Evolutionary conservation across 805 yeast genomes (phyloP), one percentile per base, ranked within the genome.

Genomic region (Saturnispora saitoi): DNA sequence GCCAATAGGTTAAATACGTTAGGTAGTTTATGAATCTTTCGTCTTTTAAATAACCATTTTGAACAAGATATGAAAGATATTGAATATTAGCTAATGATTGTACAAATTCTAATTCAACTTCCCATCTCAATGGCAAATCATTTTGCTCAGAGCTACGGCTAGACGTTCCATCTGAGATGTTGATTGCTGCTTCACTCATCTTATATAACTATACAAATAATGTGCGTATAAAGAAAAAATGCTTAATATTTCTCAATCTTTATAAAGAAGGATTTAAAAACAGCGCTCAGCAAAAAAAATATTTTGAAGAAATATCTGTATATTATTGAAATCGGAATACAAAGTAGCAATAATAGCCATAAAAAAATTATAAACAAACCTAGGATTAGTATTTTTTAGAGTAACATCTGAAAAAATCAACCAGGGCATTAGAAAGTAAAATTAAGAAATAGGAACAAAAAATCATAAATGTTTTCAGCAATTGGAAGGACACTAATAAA

Each of bases 1-100:
- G 71, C 97, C 97, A 90, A 70, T 91, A 89, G 60, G 83, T 87
- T 45, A 91, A 70, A 61, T 91, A 91, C 26, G 80, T 73, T 52
- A 91, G 68, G 60, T 91, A 91, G 51, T 79, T 77, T 30, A 88
- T 69, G 56, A 91, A 90, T 45, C 76, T 75, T 28, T 75, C 80
- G 58, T 85, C 83, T 56, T 83, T 82, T 11, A 90, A 70, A 59
- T 81, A 81, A 49, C 81, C 81, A 56, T 81, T 85, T 64, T 90
- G 96, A 2, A 96, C 96, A 24, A 91, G 71, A 58, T 80, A 89
- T 54, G 87, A 82, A 48, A 91, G 73, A 61, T 90, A 91, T 63
- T 84, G 95, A 41, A 91, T 80, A 64, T 91, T 93, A 2, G 96
- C 87, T 31, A 91, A 71, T 14, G 95, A 83, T 66, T 91, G 98